A percentile compares a stretch with the other conserved stretches of the same genome.
phyloP scores from a whole-genome alignment of 805 yeast species.

The Metschnikowia picachoensis region DNA sequence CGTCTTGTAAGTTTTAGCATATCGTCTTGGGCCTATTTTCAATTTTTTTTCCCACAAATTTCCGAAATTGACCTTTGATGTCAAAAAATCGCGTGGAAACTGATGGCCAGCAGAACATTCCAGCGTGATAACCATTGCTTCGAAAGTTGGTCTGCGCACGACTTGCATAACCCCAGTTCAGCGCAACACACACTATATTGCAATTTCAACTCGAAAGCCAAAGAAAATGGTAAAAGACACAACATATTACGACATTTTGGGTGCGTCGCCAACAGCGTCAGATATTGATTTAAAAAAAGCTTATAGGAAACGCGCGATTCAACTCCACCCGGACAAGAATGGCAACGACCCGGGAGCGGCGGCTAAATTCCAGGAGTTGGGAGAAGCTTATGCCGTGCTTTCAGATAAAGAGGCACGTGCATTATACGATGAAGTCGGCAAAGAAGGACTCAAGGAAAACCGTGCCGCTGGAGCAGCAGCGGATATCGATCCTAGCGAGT shows the following conservation, averaged over 20 bases:
- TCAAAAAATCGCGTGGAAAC: too few relatives aligned
- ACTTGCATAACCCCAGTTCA: too few relatives aligned
- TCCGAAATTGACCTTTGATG: too few relatives aligned
- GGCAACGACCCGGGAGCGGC: slow-evolving; percentile 93
- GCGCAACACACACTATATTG: too few relatives aligned
- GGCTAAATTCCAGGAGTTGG: slow-evolving; percentile 70
- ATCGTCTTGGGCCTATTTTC: too few relatives aligned
- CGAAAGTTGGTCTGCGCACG: too few relatives aligned
- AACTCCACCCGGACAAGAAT: slow-evolving; percentile 75
- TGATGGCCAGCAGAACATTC: too few relatives aligned
- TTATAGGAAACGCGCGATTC: slow-evolving; percentile 38
- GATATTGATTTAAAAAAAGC: slow-evolving; percentile 87
- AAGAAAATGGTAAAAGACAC: slow-evolving; percentile 75
- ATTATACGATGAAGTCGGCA: slow-evolving; percentile 79
- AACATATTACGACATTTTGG: slow-evolving; percentile 77
- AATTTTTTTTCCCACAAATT: too few relatives aligned
- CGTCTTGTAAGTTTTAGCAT: too few relatives aligned
- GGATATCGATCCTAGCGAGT: slow-evolving; percentile 72
- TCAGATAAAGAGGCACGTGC: slow-evolving; percentile 67
- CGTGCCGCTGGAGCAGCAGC: slow-evolving; percentile 73
- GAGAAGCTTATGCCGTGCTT: slow-evolving; percentile 71
- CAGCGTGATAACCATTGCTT: too few relatives aligned
- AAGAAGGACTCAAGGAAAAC: slow-evolving; percentile 53
- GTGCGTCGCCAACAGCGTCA: slow-evolving; percentile 64
- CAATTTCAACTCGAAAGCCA: too few relatives aligned